Base-by-base conservation (phyloP, 1,284 basidiomycete species). In the Tetrapyrgos nigripes region DNA sequence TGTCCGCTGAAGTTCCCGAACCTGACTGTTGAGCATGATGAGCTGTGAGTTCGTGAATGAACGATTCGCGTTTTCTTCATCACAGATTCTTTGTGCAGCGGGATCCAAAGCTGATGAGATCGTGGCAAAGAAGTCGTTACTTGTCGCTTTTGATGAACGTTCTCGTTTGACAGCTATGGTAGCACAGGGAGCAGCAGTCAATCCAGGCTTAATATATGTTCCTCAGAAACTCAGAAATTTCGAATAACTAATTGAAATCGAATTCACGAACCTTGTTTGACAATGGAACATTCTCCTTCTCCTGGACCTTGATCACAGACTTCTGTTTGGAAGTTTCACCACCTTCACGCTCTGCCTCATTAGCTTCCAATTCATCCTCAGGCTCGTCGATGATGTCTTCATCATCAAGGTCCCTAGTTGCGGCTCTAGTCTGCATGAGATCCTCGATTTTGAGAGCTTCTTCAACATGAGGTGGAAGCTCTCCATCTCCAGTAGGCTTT, bases 401-500 rank as follows among this genome's bases (percentile, higher is more conserved):
- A 59, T 75, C 68, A 48, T 73, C 55, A 19, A 77, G 52, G 6
- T 70, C 63, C 2, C 62, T 59, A 2, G 66, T 62, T 2, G 59
- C 64, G 1, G 63, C 61, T 43, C 62, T 63, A 43, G 71, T 59
- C 29, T 68, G 66, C 21, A 74, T 72, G 6, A 63, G 45, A 10
- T 63, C 35, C 2, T 74, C 63, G 50, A 74, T 69, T 1, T 44
- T 28, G 29, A 74, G 69, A 0, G 72, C 73, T 21, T 57, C 58
- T 24, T 67, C 65, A 21, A 75, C 56, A 14, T 68, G 54, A 14
- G 65, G 63, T 11, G 73, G 73, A 50, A 70, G 68, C 3, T 72
- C 64, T 1, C 56, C 70, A 62, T 69, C 61, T 10, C 74, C 74
- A 9, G 72, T 78, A 4, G 72, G 73, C 60, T 76, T 77, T n/a